A percentile compares a stretch with the other conserved stretches of the same genome.
Evolutionary conservation across 176 grass and related monocot species (phyloP).

Genomic region (Raddia distichophylla): DNA sequence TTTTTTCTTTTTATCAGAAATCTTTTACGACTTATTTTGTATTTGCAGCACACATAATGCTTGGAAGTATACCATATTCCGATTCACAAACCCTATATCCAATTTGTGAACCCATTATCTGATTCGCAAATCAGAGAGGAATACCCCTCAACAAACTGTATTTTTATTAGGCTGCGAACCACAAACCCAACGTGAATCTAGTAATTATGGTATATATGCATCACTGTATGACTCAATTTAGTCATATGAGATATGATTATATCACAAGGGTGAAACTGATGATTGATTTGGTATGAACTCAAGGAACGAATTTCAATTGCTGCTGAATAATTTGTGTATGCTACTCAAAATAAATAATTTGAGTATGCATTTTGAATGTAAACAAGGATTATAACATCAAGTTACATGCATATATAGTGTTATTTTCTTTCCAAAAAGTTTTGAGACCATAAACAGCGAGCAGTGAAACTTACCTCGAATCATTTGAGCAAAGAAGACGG

Average conservation of each 20-base stretch:
- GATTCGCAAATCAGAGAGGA: too few species aligned
- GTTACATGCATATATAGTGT: slow-evolving; percentile 13
- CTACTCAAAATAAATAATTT: background rate
- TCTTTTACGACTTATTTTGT: too few species aligned
- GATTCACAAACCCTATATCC: too few species aligned
- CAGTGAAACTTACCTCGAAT: slow-evolving; percentile 64
- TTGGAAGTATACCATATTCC: too few species aligned
- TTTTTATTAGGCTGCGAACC: too few species aligned
- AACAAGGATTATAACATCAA: slow-evolving; percentile 10
- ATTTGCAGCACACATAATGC: too few species aligned
- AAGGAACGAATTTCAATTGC: background rate
- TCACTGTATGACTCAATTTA: slow-evolving; percentile 17
- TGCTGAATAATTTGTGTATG: slow-evolving; percentile 15
- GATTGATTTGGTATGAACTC: background rate
- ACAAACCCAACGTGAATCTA: too few species aligned
- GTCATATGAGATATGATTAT: slow-evolving; percentile 25
- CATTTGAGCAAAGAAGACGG: slow-evolving; percentile 97
- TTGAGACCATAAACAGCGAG: slow-evolving; percentile 2
- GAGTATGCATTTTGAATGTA: slow-evolving; percentile 17
- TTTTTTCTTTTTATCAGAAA: too few species aligned
- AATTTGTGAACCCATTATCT: too few species aligned
- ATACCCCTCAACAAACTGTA: too few species aligned
- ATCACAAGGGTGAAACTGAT: slow-evolving; percentile 14
- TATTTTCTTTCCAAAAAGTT: slow-evolving; percentile 3
- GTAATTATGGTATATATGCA: background rate